phyloP scores from a whole-genome alignment of 1,284 basidiomycete genomes.

The Pterula multifida region DNA sequence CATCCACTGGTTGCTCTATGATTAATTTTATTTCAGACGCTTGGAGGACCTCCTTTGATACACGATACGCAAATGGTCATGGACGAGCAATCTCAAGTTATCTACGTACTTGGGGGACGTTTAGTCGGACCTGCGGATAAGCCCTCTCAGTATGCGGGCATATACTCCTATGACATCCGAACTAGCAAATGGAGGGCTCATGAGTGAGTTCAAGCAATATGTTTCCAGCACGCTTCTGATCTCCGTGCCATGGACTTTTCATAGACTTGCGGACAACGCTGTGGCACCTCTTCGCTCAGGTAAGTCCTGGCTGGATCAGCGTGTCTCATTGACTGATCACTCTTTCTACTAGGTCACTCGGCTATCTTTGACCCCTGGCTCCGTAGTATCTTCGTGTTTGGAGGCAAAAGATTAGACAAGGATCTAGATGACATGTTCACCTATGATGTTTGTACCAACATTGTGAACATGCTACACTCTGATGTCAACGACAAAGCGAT shows the following conservation, averaged over 20 bases:
- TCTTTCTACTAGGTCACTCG: constrained; percentile 42
- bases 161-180: constrained; percentile 58
- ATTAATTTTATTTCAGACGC: constrained; percentile 23
- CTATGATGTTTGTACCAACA: constrained; percentile 48
- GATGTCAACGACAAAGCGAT: constrained; percentile 30
- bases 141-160: constrained; percentile 46
- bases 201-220: constrained; percentile 32
- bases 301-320: constrained; percentile 11
- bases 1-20: not conserved
- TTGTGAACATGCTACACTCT: constrained; percentile 46
- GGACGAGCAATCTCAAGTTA: constrained; percentile 55
- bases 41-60: constrained; percentile 62
- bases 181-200: constrained; percentile 51
- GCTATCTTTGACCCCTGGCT: constrained; percentile 59
- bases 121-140: constrained; percentile 54
- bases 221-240: constrained; percentile 4
- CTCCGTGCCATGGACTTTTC: constrained; percentile 4
- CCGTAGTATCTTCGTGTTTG: constrained; percentile 55
- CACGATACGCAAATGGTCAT: constrained; percentile 78
- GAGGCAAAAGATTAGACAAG: constrained; percentile 52
- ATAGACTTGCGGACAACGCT: constrained; percentile 11
- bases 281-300: constrained; percentile 20
- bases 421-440: constrained; percentile 66
- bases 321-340: not conserved
- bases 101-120: constrained; percentile 74